phyloP scores from a whole-genome alignment of 2,329 filamentous ascomycete genomes.

The Anthostomella pinea region DNA sequence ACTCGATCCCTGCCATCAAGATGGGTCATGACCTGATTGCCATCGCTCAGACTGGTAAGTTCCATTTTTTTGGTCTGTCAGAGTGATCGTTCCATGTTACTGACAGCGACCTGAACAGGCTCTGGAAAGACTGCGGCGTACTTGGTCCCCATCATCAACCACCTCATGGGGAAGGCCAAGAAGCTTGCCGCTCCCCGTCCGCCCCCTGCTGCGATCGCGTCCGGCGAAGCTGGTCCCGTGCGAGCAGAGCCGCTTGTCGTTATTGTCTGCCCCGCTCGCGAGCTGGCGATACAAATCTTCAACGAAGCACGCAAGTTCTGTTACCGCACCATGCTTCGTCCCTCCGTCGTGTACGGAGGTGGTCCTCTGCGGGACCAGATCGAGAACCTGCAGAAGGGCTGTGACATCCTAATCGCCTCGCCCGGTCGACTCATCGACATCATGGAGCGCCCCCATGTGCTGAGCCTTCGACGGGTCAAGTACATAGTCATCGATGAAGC shows the following conservation, averaged over 20 bases:
- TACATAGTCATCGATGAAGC: conserved; percentile 89
- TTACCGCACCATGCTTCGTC: conserved; percentile 91
- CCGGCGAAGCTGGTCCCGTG: conserved; percentile 45
- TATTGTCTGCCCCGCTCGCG: conserved; percentile 81
- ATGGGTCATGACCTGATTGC: conserved; percentile 79
- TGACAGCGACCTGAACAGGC: conserved; percentile 61
- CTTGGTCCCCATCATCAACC: conserved; percentile 81
- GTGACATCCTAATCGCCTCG: conserved; percentile 84
- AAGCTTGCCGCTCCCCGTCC: conserved; percentile 79
- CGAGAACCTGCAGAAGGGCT: conserved; percentile 73
- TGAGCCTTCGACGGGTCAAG: conserved; percentile 74
- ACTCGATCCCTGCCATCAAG: conserved; percentile 76
- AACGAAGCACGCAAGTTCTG: conserved; percentile 90
- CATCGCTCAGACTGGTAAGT: conserved; percentile 85
- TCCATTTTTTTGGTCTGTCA: background rate
- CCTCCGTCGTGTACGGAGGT: conserved; percentile 86
- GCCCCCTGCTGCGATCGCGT: conserved; percentile 54
- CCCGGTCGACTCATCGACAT: conserved; percentile 85
- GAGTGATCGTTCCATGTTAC: no score
- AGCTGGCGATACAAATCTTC: conserved; percentile 92
- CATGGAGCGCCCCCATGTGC: conserved; percentile 65
- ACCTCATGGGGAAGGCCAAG: conserved; percentile 93
- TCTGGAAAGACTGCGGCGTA: conserved; percentile 97
- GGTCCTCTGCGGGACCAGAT: conserved; percentile 68
- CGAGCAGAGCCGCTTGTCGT: conserved; percentile 85